Base-by-base conservation (phyloP, 2,329 filamentous ascomycete genomes). In the Trichoderma sp. region DNA sequence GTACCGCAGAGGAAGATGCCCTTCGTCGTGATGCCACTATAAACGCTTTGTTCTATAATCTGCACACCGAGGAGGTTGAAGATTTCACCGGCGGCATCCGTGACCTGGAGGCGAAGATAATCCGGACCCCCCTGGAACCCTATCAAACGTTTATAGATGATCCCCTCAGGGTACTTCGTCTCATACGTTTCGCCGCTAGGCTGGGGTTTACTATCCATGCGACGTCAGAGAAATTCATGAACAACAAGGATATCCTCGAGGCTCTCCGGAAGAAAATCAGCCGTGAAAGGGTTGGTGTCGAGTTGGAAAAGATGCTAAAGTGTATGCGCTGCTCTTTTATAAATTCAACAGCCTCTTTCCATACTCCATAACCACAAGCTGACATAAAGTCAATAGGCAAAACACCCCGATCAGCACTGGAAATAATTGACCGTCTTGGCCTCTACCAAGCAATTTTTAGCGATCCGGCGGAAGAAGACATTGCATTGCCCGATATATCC, bases 31-130 rank as follows among this genome's bases (percentile, higher is more conserved):
- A 99, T 82, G 94, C 95, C 26, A 97, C 94, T 0, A 89, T 98
- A 70, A 99, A 99, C 77, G 93, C 96, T 28, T 87, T 99, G 71
- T 98, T 98, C 81, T 98, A 96, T 83, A 98, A 98, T 74, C 82
- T 99, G 49, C 89, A 94, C 75, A 93, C 90, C 1, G 86, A 88
- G 39, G 75, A 85, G 69, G 86, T 98, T 43, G 95, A 98, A 78
- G 96, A 99, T 77, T 91, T 96, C 70, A 96, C 93, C 0, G 86
- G 86, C 8, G 95, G 96, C 0, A 82, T 96, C 43, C 77, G 86
- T 8, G 95, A 98, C 76, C 88, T 98, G 87, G 78, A 84, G 39
- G 82, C 83, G 2, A 87, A 87, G 70, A 82, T 94, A 60, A 94
- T 99, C 72, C 87, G 91, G 66, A 98, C 96, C 3, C 95, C 95